Evolutionary conservation across 169 alveolate genomes (phyloP), one percentile per base, ranked within the genome.

Genomic region (Fabrea salina): DNA sequence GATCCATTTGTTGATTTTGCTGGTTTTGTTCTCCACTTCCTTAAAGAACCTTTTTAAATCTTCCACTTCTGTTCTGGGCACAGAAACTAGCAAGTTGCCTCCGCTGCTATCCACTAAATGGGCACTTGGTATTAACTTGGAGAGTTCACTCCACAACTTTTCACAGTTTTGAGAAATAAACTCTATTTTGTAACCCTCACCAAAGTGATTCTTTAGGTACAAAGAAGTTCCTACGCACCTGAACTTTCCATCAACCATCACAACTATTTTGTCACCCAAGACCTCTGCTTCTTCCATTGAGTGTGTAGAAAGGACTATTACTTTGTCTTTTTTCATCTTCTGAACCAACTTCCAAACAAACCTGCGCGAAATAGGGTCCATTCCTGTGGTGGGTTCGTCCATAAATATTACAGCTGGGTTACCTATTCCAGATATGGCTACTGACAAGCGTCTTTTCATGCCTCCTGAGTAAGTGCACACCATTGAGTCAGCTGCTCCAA

Each of bases 201-300:
- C 91, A 70, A 70, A 84, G 30, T 75, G 68, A 39, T 91, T 91
- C 71, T 91, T 91, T 5, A 91, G 70, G 49, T 72, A 86, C 13
- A 91, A 76, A 68, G 91, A 79, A 39, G 91, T 87, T 16, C 95
- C 95, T 49, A 85, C 76, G 33, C 91, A 85, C 72, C 88, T 85
- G 32, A 91, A 49, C 54, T 82, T 50, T 3, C 95, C 95, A 58
- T 87, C 91, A 40, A 84, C 86, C 47, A 91, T 86, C 5, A 91
- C 91, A 4, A 90, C 91, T 27, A 91, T 88, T 58, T 92, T 47
- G 68, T 91, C 95, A 54, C 86, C 58, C 40, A 91, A 78, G 0
- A 91, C 86, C 64, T 91, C 95, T n/a, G 96, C 97, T 72, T 94
- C 96, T 76, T 92, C 95, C 92, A 89, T 91, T 0, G 92, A 84